A percentile compares a stretch with the other conserved stretches of the same genome.
phyloP scores from a whole-genome alignment of 495 filamentous ascomycete species.

The Geopyxis carbonaria region DNA sequence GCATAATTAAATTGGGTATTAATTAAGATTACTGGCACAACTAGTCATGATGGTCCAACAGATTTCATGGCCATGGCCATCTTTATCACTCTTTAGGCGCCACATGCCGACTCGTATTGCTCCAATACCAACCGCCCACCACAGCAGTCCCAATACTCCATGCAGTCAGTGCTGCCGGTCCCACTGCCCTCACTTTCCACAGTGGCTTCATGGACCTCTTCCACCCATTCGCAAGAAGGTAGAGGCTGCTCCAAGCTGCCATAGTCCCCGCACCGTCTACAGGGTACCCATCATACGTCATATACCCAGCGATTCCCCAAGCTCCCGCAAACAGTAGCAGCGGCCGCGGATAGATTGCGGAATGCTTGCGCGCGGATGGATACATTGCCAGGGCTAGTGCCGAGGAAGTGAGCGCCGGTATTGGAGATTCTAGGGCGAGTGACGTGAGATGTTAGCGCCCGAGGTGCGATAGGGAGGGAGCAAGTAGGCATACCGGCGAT shows the following conservation, averaged over 20 bases:
- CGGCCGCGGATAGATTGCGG: background rate
- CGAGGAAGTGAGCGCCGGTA: background rate
- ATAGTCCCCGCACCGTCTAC: conserved; percentile 66
- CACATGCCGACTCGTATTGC: conserved; percentile 1
- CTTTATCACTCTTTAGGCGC: too few species aligned
- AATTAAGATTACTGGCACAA: too few species aligned
- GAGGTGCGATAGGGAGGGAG: background rate
- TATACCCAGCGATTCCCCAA: background rate
- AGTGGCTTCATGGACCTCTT: conserved; percentile 34
- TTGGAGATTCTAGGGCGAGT: too few species aligned
- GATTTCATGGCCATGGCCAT: too few species aligned
- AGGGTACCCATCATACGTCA: background rate
- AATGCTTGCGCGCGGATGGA: background rate
- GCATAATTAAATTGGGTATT: too few species aligned
- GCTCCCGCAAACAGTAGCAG: background rate
- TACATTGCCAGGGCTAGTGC: background rate
- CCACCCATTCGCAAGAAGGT: conserved; percentile 57
- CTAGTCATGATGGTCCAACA: too few species aligned
- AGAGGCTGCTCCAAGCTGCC: conserved; percentile 74
- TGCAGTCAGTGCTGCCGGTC: conserved; percentile 24
- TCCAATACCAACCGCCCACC: conserved; percentile 1
- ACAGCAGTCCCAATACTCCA: background rate
- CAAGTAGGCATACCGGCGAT: background rate
- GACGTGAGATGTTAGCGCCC: too few species aligned
- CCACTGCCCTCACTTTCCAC: conserved; percentile 36